Percentiles rank a stretch among this genome's conserved stretches.
These are phyloP conservation scores for Styphnolobium japonicum DNA, from an alignment of 306 rosid genomes.

Conservation along the genomic window DNA sequence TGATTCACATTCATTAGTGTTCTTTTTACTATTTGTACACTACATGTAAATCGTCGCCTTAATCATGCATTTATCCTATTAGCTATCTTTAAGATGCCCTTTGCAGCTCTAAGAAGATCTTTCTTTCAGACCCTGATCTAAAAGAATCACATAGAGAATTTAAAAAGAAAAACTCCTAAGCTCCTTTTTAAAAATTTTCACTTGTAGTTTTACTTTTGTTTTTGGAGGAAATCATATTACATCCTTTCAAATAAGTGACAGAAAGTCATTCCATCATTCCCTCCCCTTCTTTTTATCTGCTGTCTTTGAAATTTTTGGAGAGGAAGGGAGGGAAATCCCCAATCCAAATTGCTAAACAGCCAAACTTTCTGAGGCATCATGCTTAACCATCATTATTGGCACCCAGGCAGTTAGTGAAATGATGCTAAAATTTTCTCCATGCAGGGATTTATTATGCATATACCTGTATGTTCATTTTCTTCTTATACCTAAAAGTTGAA, in stretches of 20 bases:
- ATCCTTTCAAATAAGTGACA: background rate
- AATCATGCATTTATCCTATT: background rate
- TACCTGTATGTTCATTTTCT: background rate
- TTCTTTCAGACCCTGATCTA: background rate
- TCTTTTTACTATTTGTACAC: background rate
- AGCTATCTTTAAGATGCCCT: background rate
- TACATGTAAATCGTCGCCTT: background rate
- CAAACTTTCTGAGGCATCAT: background rate
- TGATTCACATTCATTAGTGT: background rate
- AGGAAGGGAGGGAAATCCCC: background rate
- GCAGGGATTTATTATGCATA: background rate
- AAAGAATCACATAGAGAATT: background rate
- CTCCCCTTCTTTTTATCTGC: background rate
- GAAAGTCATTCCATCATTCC: background rate
- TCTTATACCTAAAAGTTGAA: background rate
- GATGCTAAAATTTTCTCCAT: background rate
- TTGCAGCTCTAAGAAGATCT: background rate
- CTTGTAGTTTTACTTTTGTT: background rate
- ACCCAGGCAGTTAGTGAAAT: slow-evolving; percentile 5
- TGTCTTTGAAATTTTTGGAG: background rate
- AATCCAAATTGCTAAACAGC: background rate
- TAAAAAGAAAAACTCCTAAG: background rate
- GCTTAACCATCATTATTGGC: slow-evolving; percentile 26
- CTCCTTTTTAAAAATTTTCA: background rate
- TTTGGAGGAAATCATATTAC: background rate